Base-by-base conservation (phyloP, 2,329 filamentous ascomycete genomes). In the Penicillium capsulatum region DNA sequence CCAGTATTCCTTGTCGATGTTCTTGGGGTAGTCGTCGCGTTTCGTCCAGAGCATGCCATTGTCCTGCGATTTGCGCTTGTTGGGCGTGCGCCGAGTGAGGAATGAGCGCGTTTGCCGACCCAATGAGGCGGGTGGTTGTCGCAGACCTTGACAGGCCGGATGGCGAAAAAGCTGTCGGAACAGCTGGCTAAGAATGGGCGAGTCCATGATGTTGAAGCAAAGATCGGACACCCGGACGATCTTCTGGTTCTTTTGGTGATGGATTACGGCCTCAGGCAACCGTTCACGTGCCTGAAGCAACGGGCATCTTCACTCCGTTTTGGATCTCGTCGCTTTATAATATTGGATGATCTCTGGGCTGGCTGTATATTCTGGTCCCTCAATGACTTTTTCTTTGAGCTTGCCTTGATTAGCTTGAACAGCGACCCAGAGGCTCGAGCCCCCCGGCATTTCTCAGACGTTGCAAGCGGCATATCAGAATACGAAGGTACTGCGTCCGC, bases 131-230 rank as follows among this genome's bases (percentile, higher is more conserved):
- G 54, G 51, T 24, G 53, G 52, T 38, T 65, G 69, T 38, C 72
- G 69, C 50, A 75, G 64, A 38, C 73, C 71, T 57, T 77, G 74
- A 59, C 82, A 84, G 34, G 80, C 74, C 33, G 79, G 78, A 58
- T 90, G 86, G 31, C 80, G 80, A 57, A 94, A 94, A 29, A 97
- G 79, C 71, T 88, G 86, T 57, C 85, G 80, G 59, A 96, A 91
- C 60, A 95, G 76, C 61, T 83, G 84, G 34, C 79, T 79, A 51
- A 89, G 75, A 47, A 86, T 72, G 43, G 84, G 83, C 13, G 86
- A 90, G 69, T 95, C 89, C 89, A 95, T 94, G 46, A 37, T 51
- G 50, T 19, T 32, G 36, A 32, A 40, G 20, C 41, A 40, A 14
- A 26, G 40, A 34, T 32, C 40, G 30, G 19, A 22, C 5, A 22